phyloP scores from a whole-genome alignment of 176 grass and related monocot species.

The Aechmea fasciata region DNA sequence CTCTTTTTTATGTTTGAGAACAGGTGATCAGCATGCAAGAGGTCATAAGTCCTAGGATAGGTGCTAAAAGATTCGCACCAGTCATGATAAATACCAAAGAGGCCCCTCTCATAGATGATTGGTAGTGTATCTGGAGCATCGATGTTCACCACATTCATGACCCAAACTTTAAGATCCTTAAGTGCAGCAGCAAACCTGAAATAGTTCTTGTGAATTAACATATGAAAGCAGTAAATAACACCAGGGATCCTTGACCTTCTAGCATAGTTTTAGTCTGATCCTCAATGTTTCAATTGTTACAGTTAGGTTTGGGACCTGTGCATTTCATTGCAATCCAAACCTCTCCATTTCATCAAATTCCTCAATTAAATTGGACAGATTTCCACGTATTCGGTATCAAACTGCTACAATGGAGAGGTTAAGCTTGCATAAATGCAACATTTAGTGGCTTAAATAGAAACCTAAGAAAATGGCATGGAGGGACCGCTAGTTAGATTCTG shows the following conservation, averaged over 20 bases:
- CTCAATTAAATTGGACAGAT: too few relatives aligned
- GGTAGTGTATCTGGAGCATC: slow-evolving; percentile 81
- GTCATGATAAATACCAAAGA: slow-evolving; percentile 95
- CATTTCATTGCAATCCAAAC: too few relatives aligned
- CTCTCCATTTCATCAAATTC: too few relatives aligned
- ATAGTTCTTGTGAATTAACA: background rate
- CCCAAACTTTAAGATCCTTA: slow-evolving; percentile 67
- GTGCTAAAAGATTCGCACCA: slow-evolving; percentile 99
- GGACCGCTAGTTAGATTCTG: too few relatives aligned
- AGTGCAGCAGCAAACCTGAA: slow-evolving; percentile 69
- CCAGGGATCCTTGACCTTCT: background rate
- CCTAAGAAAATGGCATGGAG: too few relatives aligned
- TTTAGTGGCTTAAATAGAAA: too few relatives aligned
- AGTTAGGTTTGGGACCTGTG: too few relatives aligned
- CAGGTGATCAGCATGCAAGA: slow-evolving; percentile 79
- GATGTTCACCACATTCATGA: slow-evolving; percentile 87
- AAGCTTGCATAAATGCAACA: too few relatives aligned
- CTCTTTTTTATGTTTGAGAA: slow-evolving; percentile 86
- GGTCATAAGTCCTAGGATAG: slow-evolving; percentile 87
- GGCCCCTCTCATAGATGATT: slow-evolving; percentile 84
- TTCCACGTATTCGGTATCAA: too few relatives aligned
- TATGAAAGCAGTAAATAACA: background rate
- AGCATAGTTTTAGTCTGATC: too few relatives aligned
- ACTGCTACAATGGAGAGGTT: too few relatives aligned
- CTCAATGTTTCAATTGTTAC: too few relatives aligned